Conservation (phyloP, 2,329 filamentous ascomycete species). For the Pezicula neosporulosa region DNA sequence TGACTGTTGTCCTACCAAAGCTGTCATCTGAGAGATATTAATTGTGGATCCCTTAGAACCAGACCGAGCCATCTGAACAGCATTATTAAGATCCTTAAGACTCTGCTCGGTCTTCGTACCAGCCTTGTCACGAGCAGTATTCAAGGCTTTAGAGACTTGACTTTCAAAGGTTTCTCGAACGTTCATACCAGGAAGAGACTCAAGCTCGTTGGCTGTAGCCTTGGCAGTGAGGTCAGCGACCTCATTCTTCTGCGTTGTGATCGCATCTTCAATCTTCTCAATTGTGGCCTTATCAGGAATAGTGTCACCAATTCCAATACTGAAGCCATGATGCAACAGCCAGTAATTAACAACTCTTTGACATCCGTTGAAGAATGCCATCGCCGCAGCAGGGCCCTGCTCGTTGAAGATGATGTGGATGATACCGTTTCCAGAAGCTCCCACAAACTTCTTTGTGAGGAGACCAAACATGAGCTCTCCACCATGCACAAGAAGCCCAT, state of each 20-base stretch:
- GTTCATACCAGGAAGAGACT: conserved; percentile 97
- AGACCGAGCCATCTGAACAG: conserved; percentile 91
- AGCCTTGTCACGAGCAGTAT: conserved; percentile 93
- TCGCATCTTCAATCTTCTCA: conserved; percentile 76
- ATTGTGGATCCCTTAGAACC: conserved; percentile 98
- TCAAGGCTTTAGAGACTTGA: conserved; percentile 90
- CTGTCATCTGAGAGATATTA: conserved; percentile 99
- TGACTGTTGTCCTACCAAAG: conserved; percentile 94
- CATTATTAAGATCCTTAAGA: conserved; percentile 94
- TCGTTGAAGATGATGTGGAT: conserved; percentile 97
- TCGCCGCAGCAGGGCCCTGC: conserved; percentile 78
- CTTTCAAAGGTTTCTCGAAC: conserved; percentile 97
- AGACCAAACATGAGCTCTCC: conserved; percentile 90
- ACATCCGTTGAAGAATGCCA: conserved; percentile 93
- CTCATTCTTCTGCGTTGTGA: conserved; percentile 76
- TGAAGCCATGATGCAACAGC: conserved; percentile 94
- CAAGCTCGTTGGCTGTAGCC: conserved; percentile 83
- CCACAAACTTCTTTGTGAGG: conserved; percentile 89
- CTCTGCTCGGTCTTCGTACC: conserved; percentile 89
- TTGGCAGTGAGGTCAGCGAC: conserved; percentile 71
- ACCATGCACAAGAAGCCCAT: conserved; percentile 77
- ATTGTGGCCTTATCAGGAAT: conserved; percentile 88
- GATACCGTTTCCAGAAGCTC: conserved; percentile 85
- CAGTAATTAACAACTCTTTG: conserved; percentile 97
- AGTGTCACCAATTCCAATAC: conserved; percentile 97